Evolutionary conservation across 208 protist species (phyloP).

Genomic region (Leishmania gerbilli): DNA sequence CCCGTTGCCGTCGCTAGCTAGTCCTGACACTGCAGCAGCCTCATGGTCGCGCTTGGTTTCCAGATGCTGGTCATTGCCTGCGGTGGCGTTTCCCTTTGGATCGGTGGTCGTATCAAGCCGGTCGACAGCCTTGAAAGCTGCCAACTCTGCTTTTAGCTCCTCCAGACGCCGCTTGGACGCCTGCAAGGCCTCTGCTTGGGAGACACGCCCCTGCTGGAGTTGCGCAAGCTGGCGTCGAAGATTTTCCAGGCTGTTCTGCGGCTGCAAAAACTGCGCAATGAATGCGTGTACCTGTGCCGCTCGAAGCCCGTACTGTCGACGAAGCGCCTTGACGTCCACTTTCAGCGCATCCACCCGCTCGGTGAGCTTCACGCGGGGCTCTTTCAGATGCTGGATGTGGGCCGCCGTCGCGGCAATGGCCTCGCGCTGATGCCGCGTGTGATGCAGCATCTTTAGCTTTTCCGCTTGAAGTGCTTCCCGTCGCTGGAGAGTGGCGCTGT

Average conservation of each 20-base stretch:
- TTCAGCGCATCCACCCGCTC: neutral
- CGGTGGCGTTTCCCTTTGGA: neutral
- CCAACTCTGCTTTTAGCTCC: neutral
- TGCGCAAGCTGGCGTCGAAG: constrained; percentile 9
- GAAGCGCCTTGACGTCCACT: constrained; percentile 23
- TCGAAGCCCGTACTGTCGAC: constrained; percentile 15
- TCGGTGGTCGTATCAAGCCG: neutral
- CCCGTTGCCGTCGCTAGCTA: neutral
- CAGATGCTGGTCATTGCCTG: neutral
- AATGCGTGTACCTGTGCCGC: constrained; percentile 20
- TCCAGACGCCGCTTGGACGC: neutral
- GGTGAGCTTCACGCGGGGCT: constrained; percentile 21
- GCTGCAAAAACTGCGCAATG: constrained; percentile 21
- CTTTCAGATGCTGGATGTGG: constrained; percentile 37
- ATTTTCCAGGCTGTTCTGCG: constrained; percentile 18
- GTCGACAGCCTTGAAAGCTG: neutral
- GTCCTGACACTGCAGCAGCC: neutral
- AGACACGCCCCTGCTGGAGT: constrained; percentile 5
- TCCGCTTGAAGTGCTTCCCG: constrained; percentile 45
- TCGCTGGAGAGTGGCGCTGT: constrained; percentile 25
- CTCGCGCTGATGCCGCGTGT: constrained; percentile 21
- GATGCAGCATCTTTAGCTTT: constrained; percentile 32
- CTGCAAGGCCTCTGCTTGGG: neutral
- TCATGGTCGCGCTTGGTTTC: neutral
- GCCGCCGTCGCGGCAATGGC: constrained; percentile 8